A percentile compares a stretch with the other conserved stretches of the same genome.
phyloP scores from a whole-genome alignment of 345 rosid species.

The Aethionema arabicum region DNA sequence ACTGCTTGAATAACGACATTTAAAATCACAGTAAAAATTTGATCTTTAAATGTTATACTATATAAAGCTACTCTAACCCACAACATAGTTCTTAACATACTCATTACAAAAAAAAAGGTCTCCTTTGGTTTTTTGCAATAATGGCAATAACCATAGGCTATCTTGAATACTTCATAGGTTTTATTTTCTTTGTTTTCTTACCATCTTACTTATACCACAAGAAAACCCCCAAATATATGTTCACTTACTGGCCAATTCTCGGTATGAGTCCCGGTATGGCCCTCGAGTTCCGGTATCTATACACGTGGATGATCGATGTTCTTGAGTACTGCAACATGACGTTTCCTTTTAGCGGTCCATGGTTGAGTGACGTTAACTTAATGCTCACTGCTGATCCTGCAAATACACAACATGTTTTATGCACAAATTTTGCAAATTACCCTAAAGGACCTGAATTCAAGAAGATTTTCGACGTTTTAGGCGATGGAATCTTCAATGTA shows the following conservation, averaged over 20 bases:
- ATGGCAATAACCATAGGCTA: constrained; percentile 19
- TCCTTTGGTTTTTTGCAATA: neutral
- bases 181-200: constrained; percentile 19
- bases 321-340: constrained; percentile 24
- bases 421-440: constrained; percentile 31
- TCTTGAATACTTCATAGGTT: constrained; percentile 12
- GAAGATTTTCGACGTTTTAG: constrained; percentile 33
- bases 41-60: too few relatives aligned
- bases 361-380: constrained; percentile 23
- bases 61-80: too few relatives aligned
- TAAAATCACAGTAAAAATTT: too few relatives aligned
- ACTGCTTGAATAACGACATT: too few relatives aligned
- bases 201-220: constrained; percentile 7
- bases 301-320: constrained; percentile 20
- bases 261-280: constrained; percentile 28
- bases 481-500: constrained; percentile 36
- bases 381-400: constrained; percentile 34
- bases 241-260: constrained; percentile 28
- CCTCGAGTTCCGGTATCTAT: constrained; percentile 12
- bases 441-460: constrained; percentile 38
- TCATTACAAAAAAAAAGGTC: too few relatives aligned
- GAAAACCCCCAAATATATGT: constrained; percentile 17
- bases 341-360: constrained; percentile 31
- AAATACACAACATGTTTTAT: constrained; percentile 29
- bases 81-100: too few relatives aligned